Conservation (phyloP, 192 early-diverging fungal species). For the Chytriomyces hyalinus region DNA sequence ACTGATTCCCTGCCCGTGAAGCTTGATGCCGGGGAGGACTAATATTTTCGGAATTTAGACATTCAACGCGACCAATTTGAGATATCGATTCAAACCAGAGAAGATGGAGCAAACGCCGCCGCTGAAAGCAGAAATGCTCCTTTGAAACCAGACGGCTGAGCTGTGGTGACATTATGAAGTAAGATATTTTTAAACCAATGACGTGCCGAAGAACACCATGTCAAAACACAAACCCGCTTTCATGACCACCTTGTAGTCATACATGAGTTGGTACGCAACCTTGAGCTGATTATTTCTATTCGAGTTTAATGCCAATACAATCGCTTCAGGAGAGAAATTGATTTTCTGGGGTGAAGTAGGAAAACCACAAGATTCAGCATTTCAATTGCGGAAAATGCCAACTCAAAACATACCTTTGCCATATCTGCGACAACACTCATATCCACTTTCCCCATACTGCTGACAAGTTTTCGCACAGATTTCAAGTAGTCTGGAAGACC, state of each 20-base stretch:
- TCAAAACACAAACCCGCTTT: conserved; percentile 14
- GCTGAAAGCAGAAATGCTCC: conserved; percentile 20
- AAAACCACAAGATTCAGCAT: not conserved
- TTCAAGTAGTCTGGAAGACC: conserved; percentile 92
- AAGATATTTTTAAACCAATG: not conserved
- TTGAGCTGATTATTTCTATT: conserved; percentile 92
- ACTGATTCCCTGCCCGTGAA: conserved; percentile 10
- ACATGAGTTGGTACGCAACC: conserved; percentile 95
- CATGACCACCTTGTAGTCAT: conserved; percentile 72
- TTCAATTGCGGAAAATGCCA: not conserved
- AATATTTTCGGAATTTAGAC: conserved; percentile 23
- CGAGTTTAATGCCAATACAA: conserved; percentile 79
- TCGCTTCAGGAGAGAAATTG: conserved; percentile 69
- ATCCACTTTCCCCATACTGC: conserved; percentile 72
- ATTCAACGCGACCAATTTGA: not conserved
- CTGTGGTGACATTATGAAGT: conserved; percentile 24
- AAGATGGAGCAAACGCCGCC: conserved; percentile 22
- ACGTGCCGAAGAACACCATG: not conserved
- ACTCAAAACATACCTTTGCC: conserved; percentile 56
- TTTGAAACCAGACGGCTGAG: conserved; percentile 24
- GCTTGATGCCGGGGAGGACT: conserved; percentile 58
- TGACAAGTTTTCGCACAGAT: conserved; percentile 75
- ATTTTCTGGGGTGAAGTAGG: conserved; percentile 64
- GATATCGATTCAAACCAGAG: not conserved
- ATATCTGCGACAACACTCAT: conserved; percentile 82